These are phyloP conservation scores for Jaminaea rosea DNA, from an alignment of 1,284 basidiomycete genomes.

Conservation along the genomic window DNA sequence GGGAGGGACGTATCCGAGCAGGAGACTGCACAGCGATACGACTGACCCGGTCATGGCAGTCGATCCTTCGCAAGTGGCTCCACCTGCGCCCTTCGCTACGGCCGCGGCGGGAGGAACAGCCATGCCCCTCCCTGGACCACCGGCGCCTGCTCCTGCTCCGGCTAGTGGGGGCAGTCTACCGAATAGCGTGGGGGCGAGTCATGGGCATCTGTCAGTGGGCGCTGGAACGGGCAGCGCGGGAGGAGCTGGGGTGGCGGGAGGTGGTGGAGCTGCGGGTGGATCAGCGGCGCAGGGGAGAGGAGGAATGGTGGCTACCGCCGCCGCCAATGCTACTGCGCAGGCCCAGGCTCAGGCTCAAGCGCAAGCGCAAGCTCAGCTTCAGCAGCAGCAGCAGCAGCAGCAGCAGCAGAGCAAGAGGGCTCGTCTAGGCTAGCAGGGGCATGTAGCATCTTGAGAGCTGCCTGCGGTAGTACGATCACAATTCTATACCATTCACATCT, in stretches of 20 bases:
- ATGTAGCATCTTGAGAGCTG: background rate
- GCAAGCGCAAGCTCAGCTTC: background rate
- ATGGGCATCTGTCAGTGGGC: background rate
- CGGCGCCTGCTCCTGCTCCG: slow-evolving; percentile 5
- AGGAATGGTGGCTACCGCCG: background rate
- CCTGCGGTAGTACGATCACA: background rate
- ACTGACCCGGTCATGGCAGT: slow-evolving; percentile 48
- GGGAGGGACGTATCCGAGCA: slow-evolving; percentile 49
- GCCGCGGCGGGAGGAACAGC: background rate
- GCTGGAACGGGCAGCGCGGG: background rate
- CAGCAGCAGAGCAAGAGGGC: background rate
- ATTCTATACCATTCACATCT: background rate
- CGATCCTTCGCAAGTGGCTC: background rate
- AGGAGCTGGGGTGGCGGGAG: background rate
- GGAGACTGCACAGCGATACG: slow-evolving; percentile 54
- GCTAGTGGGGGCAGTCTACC: slow-evolving; percentile 1
- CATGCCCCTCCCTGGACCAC: background rate
- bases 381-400: background rate
- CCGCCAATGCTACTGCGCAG: slow-evolving; percentile 1
- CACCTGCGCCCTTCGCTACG: slow-evolving; percentile 1
- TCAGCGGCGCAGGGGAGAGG: background rate
- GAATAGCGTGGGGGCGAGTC: background rate
- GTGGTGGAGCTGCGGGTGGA: background rate
- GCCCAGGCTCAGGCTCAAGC: background rate
- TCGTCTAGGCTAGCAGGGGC: background rate